phyloP scores from a whole-genome alignment of 202 grass and related monocot species.

The Carex sylvatica region DNA sequence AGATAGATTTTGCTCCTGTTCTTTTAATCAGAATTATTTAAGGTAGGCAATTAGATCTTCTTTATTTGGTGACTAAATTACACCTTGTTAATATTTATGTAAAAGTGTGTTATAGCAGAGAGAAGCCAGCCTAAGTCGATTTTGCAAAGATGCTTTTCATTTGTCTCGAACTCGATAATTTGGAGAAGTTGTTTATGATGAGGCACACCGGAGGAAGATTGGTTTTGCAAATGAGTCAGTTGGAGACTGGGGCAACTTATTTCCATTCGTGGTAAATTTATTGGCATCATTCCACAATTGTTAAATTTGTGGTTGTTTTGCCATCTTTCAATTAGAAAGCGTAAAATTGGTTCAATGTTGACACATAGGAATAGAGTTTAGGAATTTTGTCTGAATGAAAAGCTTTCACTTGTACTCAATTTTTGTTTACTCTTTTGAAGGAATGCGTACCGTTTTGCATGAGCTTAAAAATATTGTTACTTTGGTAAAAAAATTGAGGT shows the following conservation, averaged over 20 bases:
- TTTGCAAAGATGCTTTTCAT: constrained; percentile 5
- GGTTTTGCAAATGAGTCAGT: neutral
- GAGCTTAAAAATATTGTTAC: neutral
- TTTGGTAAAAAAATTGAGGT: neutral
- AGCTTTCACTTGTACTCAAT: neutral
- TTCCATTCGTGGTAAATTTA: neutral
- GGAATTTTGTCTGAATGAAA: neutral
- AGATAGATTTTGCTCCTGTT: constrained; percentile 13
- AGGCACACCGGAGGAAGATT: neutral
- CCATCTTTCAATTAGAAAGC: neutral
- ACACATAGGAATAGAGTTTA: neutral
- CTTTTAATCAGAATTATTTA: neutral
- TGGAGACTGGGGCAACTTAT: neutral
- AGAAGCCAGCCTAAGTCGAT: neutral
- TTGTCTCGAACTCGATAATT: neutral
- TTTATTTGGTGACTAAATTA: neutral
- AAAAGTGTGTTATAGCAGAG: neutral
- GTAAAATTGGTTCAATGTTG: neutral
- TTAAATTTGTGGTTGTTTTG: neutral
- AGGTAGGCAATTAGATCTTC: neutral
- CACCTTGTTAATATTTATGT: neutral
- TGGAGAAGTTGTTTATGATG: neutral
- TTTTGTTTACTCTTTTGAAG: neutral
- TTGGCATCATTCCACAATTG: neutral
- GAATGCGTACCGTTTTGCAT: neutral